Conservation (phyloP, 257 asterid species). For the Linderniella brevidens region DNA sequence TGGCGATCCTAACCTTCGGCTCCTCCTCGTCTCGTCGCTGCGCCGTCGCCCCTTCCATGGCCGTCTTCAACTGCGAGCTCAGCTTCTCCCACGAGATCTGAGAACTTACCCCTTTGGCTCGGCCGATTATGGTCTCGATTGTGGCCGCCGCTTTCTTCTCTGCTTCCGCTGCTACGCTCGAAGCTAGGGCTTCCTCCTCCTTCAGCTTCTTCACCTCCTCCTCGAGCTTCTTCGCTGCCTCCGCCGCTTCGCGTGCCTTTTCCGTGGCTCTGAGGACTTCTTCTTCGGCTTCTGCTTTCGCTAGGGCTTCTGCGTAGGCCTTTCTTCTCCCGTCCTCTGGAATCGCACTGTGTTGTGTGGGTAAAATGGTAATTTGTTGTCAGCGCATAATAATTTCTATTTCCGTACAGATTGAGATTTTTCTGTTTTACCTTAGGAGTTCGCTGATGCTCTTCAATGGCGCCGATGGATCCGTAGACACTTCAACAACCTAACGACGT, state of each 20-base stretch:
- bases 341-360: constrained; percentile 31
- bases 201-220: not conserved
- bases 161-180: constrained; percentile 4
- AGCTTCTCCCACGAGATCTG: not conserved
- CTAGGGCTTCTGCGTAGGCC: constrained; percentile 1
- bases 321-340: constrained; percentile 85
- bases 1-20: constrained; percentile 1
- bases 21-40: not conserved
- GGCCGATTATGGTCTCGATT: not conserved
- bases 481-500: constrained; percentile 58
- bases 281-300: constrained; percentile 1
- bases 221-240: constrained; percentile 1
- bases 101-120: not conserved
- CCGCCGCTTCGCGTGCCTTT: not conserved
- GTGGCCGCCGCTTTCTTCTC: not conserved
- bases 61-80: not conserved
- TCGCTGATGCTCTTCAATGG: constrained; percentile 36
- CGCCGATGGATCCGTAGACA: constrained; percentile 67
- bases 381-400: not conserved
- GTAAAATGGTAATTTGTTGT: constrained; percentile 3
- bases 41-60: not conserved
- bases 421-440: constrained; percentile 39
- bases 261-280: not conserved
- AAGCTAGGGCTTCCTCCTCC: not conserved
- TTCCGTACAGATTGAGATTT: too few relatives aligned